phyloP scores from a whole-genome alignment of 139 green algal species.

The Choricystis sp. region DNA sequence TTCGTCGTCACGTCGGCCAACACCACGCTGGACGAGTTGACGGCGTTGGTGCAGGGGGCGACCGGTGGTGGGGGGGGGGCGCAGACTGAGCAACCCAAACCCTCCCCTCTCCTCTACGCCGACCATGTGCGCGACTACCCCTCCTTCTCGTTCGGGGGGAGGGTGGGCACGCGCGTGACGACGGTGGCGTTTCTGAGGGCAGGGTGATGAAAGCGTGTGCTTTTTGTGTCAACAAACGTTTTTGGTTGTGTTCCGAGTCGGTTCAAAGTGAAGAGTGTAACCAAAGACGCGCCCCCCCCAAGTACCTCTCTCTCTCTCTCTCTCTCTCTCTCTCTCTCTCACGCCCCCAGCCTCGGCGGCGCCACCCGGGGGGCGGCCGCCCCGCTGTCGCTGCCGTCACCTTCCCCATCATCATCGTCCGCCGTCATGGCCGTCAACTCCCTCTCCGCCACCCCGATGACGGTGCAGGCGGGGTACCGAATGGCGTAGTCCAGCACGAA shows the following conservation, averaged over 20 bases:
- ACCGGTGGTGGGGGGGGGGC: neutral
- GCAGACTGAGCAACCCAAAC: neutral
- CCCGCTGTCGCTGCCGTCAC: neutral
- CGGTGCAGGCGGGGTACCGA: constrained; percentile 31
- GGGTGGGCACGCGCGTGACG: constrained; percentile 20
- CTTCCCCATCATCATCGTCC: constrained; percentile 1
- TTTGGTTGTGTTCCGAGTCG: too few relatives aligned
- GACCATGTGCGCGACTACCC: constrained; percentile 24
- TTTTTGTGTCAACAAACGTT: too few relatives aligned
- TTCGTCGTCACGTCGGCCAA: constrained; percentile 37
- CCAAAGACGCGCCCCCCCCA: neutral
- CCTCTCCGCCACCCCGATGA: constrained; percentile 29
- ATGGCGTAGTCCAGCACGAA: constrained; percentile 84
- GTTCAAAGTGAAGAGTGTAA: too few relatives aligned
- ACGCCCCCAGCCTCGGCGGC: neutral
- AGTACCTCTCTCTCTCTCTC: too few relatives aligned
- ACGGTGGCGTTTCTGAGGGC: constrained; percentile 23
- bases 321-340: neutral
- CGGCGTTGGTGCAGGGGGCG: constrained; percentile 7
- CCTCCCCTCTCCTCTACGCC: constrained; percentile 9
- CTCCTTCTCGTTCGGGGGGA: constrained; percentile 21
- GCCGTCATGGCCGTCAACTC: constrained; percentile 18
- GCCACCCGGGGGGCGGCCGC: too few relatives aligned
- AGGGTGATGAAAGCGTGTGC: neutral
- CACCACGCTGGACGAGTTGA: constrained; percentile 24